Evolutionary conservation across 495 filamentous ascomycete species (phyloP), one percentile per base, ranked within the genome.

Genomic region (Xylaria curta): DNA sequence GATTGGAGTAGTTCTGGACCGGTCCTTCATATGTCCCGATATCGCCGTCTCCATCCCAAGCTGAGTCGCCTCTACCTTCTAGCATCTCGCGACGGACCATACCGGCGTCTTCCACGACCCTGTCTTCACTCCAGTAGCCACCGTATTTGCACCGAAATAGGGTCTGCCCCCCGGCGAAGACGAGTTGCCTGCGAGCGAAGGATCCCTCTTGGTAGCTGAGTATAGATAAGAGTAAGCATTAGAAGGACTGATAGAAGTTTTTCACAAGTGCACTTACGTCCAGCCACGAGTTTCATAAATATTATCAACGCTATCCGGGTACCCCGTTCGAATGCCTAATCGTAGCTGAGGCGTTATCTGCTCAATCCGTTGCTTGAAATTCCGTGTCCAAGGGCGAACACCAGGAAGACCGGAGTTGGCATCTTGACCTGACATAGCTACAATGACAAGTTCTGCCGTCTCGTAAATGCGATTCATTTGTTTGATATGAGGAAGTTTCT

Each of bases 381-480:
- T 40, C 26, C 74, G 26, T 19, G 72, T 68, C 26, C 65, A 69
- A 3, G 69, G 38, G 8, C 65, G 51, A 15, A 76, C 51, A 2
- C 72, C 72, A 1, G 42, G 47, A 8, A 76, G 71, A 13, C 74
- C 74, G 15, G 66, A 40, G 36, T 68, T 33, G 21, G 74, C 74
- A 10, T 70, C 31, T 1, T 24, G 17, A 31, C 73, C 69, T 1
- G 31, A 66, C 21, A 74, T 72, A 38, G 79, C 76, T 4, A 72
- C 60, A 19, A 82, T 74, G 28, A 73, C 75, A 8, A 81, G 10
- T 36, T 72, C 49, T 8, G 79, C 73, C 24, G 75, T 69, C 31
- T 65, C 56, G 68, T 82, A 82, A 17, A 82, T 77, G 4, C 53
- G 40, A 15, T 76, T 74, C 80, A 82, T 79, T 15, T 66, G 47